Base-by-base conservation (phyloP, 257 asterid genomes). In the Cordia subcordata region DNA sequence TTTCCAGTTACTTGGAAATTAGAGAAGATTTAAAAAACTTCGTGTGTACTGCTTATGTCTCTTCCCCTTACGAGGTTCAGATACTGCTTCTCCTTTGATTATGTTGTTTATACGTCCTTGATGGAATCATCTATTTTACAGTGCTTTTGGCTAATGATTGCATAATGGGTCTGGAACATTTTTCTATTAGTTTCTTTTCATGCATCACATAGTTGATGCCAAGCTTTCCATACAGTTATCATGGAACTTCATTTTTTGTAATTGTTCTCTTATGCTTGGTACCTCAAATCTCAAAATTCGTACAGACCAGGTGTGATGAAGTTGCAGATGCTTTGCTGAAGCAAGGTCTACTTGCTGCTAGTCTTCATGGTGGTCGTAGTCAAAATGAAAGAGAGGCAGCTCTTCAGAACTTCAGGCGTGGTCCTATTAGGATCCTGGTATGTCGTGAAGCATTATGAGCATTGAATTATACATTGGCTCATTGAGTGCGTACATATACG, bases 291-390 rank as follows among this genome's bases (percentile, higher is more conserved):
- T 68, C 64, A 46, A 49, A 65, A 40, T 77, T 70, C 51, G 67
- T 82, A 69, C 85, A 86, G 95, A 89, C 73, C 57, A 89, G 85
- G 78, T 90, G 97, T 57, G 92, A 86, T 63, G 97, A 90, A 77
- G 90, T 86, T 59, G 95, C 95, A n/a, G 95, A 90, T 70, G 95
- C 90, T 57, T 71, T 90, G 76, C 72, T 46, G 11, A 80, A 79
- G 61, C 92, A 90, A 79, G 95, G 90, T 53, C 76, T 90, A 79
- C 74, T 69, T 67, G 95, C 95, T 16, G 82, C 85, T 70, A 85
- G 92, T 66, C 89, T 89, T 65, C 95, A 89, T 72, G 97, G 97
- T 53, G 97, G 97, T 51, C 94, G 95, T 60, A 84, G 83, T 78
- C 97, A 89, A 81, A 82, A 71, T 65, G 97, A 89, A 76, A 76